phyloP scores from a whole-genome alignment of 2,329 filamentous ascomycete genomes.

The Arthroderma sp. region DNA sequence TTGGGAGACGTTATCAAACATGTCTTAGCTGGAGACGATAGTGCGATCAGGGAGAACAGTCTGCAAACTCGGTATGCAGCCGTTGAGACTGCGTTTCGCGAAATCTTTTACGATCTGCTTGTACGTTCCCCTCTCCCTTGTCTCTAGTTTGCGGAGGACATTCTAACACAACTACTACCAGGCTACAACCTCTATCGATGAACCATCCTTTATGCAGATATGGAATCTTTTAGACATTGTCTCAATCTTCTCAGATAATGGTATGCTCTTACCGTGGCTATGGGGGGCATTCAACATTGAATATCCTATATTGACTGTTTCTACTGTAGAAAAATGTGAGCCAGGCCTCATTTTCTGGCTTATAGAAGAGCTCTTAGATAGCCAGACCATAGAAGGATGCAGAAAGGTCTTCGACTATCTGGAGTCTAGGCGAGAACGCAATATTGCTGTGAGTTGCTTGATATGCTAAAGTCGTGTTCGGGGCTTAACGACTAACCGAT shows the following conservation, averaged over 20 bases:
- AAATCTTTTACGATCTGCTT: conserved; percentile 66
- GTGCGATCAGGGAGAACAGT: conserved; percentile 28
- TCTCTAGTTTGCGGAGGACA: not conserved
- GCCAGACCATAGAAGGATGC: conserved; percentile 86
- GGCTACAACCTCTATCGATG: conserved; percentile 64
- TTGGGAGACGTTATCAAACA: conserved; percentile 36
- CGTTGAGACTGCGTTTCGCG: conserved; percentile 72
- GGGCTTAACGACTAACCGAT: not conserved
- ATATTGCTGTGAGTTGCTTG: conserved; percentile 53
- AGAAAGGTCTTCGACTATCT: conserved; percentile 87
- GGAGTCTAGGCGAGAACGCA: conserved; percentile 79
- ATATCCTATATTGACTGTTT: not conserved
- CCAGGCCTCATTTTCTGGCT: conserved; percentile 77
- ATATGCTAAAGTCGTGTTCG: not conserved
- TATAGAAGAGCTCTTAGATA: conserved; percentile 88
- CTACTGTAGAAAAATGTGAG: conserved; percentile 41
- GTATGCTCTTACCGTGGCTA: conserved; percentile 39
- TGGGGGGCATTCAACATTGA: not conserved
- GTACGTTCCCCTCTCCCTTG: conserved; percentile 45
- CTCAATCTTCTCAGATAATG: conserved; percentile 74
- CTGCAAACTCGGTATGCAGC: conserved; percentile 51
- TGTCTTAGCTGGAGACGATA: conserved; percentile 23
- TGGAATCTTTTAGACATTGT: conserved; percentile 93
- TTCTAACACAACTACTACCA: conserved; percentile 26
- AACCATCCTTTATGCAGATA: conserved; percentile 65